Conservation (phyloP, 2,329 filamentous ascomycete genomes). For the Pseudogymnoascus sp. region DNA sequence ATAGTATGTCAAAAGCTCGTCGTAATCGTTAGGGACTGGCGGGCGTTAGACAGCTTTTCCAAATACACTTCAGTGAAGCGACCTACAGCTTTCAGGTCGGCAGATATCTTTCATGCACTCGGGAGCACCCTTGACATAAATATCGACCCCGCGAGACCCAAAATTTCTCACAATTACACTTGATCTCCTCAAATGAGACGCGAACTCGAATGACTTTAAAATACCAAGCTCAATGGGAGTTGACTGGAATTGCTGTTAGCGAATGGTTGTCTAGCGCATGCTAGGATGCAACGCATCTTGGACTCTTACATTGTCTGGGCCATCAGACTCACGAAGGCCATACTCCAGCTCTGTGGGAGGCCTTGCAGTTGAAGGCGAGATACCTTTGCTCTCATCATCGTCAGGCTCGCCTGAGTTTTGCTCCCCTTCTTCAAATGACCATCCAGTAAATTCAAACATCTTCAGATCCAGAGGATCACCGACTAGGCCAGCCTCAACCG, state of each 20-base stretch:
- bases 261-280: background rate
- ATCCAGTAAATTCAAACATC: constrained; percentile 96
- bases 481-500: constrained; percentile 79
- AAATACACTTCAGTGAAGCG: background rate
- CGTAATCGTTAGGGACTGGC: constrained; percentile 74
- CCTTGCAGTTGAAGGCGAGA: constrained; percentile 82
- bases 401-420: constrained; percentile 56
- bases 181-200: constrained; percentile 82
- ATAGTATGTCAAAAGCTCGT: constrained; percentile 81
- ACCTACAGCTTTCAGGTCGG: constrained; percentile 64
- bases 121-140: constrained; percentile 94
- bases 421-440: constrained; percentile 84
- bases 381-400: constrained; percentile 65
- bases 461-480: constrained; percentile 93
- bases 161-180: constrained; percentile 90
- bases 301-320: constrained; percentile 24
- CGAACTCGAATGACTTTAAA: constrained; percentile 86
- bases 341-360: constrained; percentile 60
- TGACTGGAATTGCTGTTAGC: constrained; percentile 26
- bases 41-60: constrained; percentile 13
- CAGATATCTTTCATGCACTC: constrained; percentile 97
- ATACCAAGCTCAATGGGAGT: constrained; percentile 77
- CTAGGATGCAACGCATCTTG: constrained; percentile 20
- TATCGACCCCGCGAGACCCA: constrained; percentile 71
- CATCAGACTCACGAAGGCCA: constrained; percentile 43